Base-by-base conservation (phyloP, 2,329 filamentous ascomycete genomes). In the Epichloe brachyelytri region DNA sequence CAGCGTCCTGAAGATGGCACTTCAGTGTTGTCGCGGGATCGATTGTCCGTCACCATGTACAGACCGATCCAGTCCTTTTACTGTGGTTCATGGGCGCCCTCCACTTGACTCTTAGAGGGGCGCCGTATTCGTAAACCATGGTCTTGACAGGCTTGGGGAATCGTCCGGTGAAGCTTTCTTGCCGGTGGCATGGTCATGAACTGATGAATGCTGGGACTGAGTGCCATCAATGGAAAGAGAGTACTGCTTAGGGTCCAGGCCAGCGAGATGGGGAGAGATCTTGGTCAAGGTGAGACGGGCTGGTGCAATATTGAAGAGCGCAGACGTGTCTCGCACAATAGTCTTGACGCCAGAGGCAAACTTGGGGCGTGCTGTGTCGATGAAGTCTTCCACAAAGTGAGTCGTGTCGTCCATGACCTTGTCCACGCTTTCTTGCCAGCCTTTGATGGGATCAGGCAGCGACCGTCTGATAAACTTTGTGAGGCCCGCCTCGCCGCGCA, bases 61-160 rank as follows among this genome's bases (percentile, higher is more conserved):
- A 98, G 75, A 4, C 91, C 91, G 49, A 98, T 83, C 93, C 93
- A 98, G 66, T 98, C 93, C 60, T 85, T 86, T 86, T 89, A 69
- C 83, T 84, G 68, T 97, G 93, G 57, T 89, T 87, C 38, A 82
- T 75, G 0, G 93, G 91, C 0, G 91, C 93, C 30, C 80, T 86
- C 93, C 93, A 98, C 59, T 80, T 86, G 55, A 97, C 87, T 58
- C 79, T 85, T 64, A 98, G 87, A 0, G 93, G 89, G 0, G 89
- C 79, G 37, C 93, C 93, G 59, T 96, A 98, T 64, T 95, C 84
- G 50, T 95, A 85, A 0, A 83, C 79, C 56, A 89, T 73, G 2
- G 88, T 88, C 64, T 87, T 85, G 60, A 85, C 80, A 41, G 82
- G 73, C 54, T 83, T 82, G 33, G 84, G 80, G 57, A 80, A 79